Evolutionary conservation across 2,329 filamentous ascomycete genomes (phyloP).

Genomic region (Cladobotryum mycophilum): DNA sequence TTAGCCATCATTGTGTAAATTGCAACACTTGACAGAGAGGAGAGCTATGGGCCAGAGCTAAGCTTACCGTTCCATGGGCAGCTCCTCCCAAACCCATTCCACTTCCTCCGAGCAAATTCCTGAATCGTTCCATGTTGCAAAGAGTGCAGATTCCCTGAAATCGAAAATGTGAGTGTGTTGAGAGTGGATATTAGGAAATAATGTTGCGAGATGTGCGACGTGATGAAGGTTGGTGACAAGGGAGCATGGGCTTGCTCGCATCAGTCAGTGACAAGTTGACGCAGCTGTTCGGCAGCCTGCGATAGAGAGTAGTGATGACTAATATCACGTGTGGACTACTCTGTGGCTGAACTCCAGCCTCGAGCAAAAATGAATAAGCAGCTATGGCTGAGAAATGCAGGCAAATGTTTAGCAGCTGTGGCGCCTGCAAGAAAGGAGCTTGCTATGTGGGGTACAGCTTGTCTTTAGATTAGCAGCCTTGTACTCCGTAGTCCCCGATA

Average conservation of each 20-base stretch:
- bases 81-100: conserved; percentile 58
- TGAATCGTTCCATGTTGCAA: conserved; percentile 77
- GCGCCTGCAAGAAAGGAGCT: background rate
- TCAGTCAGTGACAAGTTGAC: conserved; percentile 10
- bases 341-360: background rate
- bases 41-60: background rate
- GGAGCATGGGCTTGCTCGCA: conserved; percentile 7
- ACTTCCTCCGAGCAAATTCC: conserved; percentile 75
- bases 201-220: background rate
- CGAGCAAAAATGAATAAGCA: background rate
- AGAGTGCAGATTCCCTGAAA: background rate
- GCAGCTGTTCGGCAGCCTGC: conserved; percentile 14
- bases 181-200: background rate
- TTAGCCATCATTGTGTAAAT: conserved; percentile 11
- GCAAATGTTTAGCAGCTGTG: background rate
- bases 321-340: conserved; percentile 7
- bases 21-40: background rate
- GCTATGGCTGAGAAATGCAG: background rate
- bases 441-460: no score
- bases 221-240: background rate
- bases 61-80: conserved; percentile 34
- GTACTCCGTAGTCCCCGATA: conserved; percentile 20
- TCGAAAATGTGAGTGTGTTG: background rate
- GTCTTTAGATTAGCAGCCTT: conserved; percentile 11
- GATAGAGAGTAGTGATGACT: conserved; percentile 6